Evolutionary conservation across 371 early-diverging fungal species (phyloP).

Genomic region (Lichtheimia hyalospora): DNA sequence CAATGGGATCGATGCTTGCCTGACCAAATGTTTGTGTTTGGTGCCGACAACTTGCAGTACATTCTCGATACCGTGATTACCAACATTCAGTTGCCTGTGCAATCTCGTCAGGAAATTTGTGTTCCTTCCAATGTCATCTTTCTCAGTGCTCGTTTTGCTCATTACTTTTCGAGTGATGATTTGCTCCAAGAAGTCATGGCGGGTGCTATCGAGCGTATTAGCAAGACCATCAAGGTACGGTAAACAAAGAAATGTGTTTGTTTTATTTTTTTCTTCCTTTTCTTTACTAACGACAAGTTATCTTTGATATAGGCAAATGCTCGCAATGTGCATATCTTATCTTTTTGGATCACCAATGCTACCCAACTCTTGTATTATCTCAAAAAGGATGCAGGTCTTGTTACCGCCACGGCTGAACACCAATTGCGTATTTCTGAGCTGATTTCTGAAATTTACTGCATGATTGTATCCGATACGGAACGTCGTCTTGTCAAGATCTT

Average conservation of each 20-base stretch:
- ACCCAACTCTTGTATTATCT: conserved; percentile 77
- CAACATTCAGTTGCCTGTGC: conserved; percentile 56
- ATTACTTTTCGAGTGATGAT: conserved; percentile 72
- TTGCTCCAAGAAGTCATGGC: conserved; percentile 69
- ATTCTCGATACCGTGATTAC: conserved; percentile 73
- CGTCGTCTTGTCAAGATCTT: conserved; percentile 57
- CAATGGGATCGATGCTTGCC: conserved; percentile 77
- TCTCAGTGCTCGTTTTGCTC: conserved; percentile 85
- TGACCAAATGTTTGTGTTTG: conserved; percentile 93
- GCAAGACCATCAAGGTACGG: conserved; percentile 50
- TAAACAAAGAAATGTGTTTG: neutral
- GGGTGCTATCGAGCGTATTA: conserved; percentile 62
- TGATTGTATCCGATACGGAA: conserved; percentile 62
- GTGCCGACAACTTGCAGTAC: conserved; percentile 61
- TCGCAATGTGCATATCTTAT: conserved; percentile 48
- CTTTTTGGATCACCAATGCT: conserved; percentile 82
- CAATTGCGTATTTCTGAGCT: conserved; percentile 71
- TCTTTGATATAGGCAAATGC: conserved; percentile 26
- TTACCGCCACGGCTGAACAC: conserved; percentile 54
- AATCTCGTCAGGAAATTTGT: conserved; percentile 57
- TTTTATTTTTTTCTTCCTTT: conserved; percentile 1
- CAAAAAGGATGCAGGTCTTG: conserved; percentile 74
- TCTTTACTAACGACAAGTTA: neutral
- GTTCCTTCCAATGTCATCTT: conserved; percentile 86
- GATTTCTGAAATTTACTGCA: conserved; percentile 66